Base-by-base conservation (phyloP, 2,329 filamentous ascomycete genomes). In the Bimuria novae-zelandiae region DNA sequence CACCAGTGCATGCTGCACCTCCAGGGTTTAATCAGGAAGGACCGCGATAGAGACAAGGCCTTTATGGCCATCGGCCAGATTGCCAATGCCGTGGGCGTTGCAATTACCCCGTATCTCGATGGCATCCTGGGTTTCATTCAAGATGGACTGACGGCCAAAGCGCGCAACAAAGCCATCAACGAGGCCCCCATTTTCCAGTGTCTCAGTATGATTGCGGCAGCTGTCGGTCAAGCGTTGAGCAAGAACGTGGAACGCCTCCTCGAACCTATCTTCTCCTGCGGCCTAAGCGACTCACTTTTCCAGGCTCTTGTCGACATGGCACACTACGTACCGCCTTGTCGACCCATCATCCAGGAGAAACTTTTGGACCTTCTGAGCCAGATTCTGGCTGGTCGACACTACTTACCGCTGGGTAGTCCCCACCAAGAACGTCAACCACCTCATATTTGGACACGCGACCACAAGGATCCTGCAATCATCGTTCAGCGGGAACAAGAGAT, bases 231-330 rank as follows among this genome's bases (percentile, higher is more conserved):
- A 76, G 94, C 93, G 0, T 80, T 99, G 48, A 97, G 91, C 81
- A 99, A 97, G 76, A 97, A 97, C 71, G 97, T 99, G 86, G 92
- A 97, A 70, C 90, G 92, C 11, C 79, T 99, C 23, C 82, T 99
- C 8, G 93, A 97, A 63, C 92, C 95, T 10, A 97, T 99, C 54
- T 99, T 99, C 74, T 92, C 91, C 14, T 99, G 94, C 70, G 94
- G 96, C 43, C 81, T 99, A 47, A 97, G 92, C 32, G 89, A 93
- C 51, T 94, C 95, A 61, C 82, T 99, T 21, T 97, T 93, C 0
- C 92, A 97, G 71, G 95, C 95, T 2, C 80, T 99, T 49, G 92
- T 97, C 19, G 95, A 99, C 68, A 97, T 99, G 90, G 94, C 94
- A 23, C 96, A 97, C 70, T 97, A 99, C 70, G 97, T 99, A 41